These are phyloP conservation scores for Plantago major DNA, from an alignment of 257 asterid genomes.

Conservation along the genomic window DNA sequence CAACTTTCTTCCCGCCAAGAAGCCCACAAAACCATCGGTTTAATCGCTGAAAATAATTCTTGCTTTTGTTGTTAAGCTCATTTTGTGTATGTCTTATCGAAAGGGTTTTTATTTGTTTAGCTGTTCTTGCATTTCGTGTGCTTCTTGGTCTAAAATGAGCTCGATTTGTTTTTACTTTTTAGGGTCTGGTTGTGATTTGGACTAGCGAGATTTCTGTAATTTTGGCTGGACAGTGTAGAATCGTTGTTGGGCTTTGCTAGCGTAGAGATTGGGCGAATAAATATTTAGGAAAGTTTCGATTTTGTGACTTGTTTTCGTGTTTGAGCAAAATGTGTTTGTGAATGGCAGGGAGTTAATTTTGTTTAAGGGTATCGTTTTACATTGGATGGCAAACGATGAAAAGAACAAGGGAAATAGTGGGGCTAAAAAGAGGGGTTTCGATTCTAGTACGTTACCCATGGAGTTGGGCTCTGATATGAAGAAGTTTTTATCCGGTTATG, in stretches of 20 bases:
- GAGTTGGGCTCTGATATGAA: constrained; percentile 48
- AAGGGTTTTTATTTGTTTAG: neutral
- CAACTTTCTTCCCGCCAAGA: constrained; percentile 3
- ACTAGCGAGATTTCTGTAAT: neutral
- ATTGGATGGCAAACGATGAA: constrained; percentile 11
- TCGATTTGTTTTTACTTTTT: neutral
- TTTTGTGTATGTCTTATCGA: neutral
- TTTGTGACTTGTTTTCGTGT: no score
- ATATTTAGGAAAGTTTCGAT: no score
- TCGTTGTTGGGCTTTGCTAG: no score
- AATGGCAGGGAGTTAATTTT: no score
- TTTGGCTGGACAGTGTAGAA: neutral
- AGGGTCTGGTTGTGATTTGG: neutral
- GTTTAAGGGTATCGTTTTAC: neutral
- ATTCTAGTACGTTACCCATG: constrained; percentile 29
- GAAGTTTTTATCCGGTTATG: constrained; percentile 30
- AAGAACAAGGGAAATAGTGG: constrained; percentile 12
- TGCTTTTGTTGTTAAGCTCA: neutral
- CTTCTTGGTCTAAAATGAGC: neutral
- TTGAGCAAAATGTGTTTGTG: no score
- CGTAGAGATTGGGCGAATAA: no score
- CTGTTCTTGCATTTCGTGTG: neutral
- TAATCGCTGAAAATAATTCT: neutral
- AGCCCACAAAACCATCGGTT: no score
- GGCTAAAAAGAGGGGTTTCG: neutral